phyloP scores from a whole-genome alignment of 257 asterid species.

The Capsicum chinense region DNA sequence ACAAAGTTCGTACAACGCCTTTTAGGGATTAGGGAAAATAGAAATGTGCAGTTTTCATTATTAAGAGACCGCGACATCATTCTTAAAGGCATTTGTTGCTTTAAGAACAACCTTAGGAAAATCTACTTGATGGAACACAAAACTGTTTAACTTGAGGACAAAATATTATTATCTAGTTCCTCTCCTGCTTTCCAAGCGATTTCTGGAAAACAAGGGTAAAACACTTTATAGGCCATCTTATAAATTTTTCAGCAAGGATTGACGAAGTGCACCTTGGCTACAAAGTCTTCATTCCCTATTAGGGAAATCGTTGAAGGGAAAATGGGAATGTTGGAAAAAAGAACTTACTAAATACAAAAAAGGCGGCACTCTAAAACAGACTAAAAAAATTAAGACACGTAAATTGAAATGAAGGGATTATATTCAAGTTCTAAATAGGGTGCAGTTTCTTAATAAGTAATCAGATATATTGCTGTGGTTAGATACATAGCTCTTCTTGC shows the following conservation, averaged over 20 bases:
- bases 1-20: background rate
- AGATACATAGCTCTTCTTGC: background rate
- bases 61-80: background rate
- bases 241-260: background rate
- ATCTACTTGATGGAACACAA: background rate
- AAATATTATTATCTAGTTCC: background rate
- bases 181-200: slow-evolving; percentile 4
- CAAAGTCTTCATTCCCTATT: background rate
- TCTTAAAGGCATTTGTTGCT: background rate
- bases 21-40: background rate
- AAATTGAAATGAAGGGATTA: background rate
- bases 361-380: background rate
- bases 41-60: slow-evolving; percentile 9
- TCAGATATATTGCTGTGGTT: background rate
- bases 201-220: slow-evolving; percentile 1
- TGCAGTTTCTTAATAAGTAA: background rate
- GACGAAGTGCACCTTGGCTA: slow-evolving; percentile 12
- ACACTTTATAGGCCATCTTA: background rate
- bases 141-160: background rate
- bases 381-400: background rate
- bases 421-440: background rate
- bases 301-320: background rate
- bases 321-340: background rate
- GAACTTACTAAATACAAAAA: background rate
- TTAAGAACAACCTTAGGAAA: background rate